Percentiles rank a stretch among this genome's conserved stretches.
phyloP scores from a whole-genome alignment of 805 yeast genomes.

The Candida rishiriensis region DNA sequence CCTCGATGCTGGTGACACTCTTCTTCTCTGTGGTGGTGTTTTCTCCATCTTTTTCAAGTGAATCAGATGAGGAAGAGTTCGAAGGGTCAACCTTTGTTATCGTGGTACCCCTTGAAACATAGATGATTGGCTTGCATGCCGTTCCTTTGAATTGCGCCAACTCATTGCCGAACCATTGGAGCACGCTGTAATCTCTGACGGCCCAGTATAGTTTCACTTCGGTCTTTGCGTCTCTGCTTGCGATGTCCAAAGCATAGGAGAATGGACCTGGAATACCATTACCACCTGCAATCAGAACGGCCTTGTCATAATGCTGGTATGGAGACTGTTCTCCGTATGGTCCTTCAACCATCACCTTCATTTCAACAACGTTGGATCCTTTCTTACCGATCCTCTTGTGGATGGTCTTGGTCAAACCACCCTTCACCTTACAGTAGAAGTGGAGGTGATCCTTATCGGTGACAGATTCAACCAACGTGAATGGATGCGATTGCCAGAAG shows the following conservation, averaged over 20 bases:
- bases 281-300: conserved; percentile 67
- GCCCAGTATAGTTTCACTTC: conserved; percentile 57
- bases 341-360: conserved; percentile 65
- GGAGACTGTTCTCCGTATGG: conserved; percentile 64
- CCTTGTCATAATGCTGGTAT: conserved; percentile 45
- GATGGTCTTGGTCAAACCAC: conserved; percentile 51
- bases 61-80: conserved; percentile 4
- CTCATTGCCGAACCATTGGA: conserved; percentile 49
- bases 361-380: conserved; percentile 22
- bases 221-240: conserved; percentile 27
- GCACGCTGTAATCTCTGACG: conserved; percentile 46
- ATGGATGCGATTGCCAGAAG: conserved; percentile 57
- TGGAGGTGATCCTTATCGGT: conserved; percentile 34
- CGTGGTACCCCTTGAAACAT: conserved; percentile 34
- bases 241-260: conserved; percentile 36
- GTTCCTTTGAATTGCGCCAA: conserved; percentile 30
- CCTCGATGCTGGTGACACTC: conserved; percentile 7
- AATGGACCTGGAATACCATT: conserved; percentile 64
- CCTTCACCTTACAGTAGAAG: conserved; percentile 46
- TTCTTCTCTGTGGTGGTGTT: conserved; percentile 12
- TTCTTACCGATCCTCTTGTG: conserved; percentile 25
- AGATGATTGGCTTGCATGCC: conserved; percentile 35
- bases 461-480: conserved; percentile 45
- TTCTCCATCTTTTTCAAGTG: conserved; percentile 9
- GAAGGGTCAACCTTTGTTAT: conserved; percentile 7